A percentile compares a stretch with the other conserved stretches of the same genome.
Evolutionary conservation across 228 moss, liverwort and hornwort species (phyloP).

Genomic region (Sphagnum fallax): DNA sequence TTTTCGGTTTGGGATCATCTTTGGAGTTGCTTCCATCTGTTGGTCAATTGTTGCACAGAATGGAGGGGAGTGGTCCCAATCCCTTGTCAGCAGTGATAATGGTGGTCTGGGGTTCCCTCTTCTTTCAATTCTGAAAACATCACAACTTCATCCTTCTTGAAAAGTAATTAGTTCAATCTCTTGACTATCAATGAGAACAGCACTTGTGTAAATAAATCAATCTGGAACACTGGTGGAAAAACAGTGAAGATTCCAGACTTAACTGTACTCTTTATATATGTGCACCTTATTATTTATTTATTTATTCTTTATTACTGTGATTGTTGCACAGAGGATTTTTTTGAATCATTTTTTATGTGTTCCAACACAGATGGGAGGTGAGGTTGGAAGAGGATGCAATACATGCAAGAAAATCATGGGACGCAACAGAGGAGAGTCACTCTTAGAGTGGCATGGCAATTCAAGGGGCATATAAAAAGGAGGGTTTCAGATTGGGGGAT

Average conservation of each 20-base stretch:
- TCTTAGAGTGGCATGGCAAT: constrained; percentile 32
- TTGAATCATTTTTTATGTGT: background rate
- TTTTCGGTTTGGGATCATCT: background rate
- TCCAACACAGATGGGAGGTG: constrained; percentile 31
- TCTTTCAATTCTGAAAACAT: constrained; percentile 57
- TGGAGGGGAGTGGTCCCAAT: constrained; percentile 44
- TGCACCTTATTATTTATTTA: background rate
- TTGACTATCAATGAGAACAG: too few relatives aligned
- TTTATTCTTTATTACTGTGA: background rate
- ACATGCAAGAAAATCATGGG: constrained; percentile 50
- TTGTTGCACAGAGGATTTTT: background rate
- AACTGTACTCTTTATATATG: too few relatives aligned
- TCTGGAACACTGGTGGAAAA: too few relatives aligned
- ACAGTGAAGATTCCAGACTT: too few relatives aligned
- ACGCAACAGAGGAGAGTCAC: constrained; percentile 25
- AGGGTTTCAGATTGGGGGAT: constrained; percentile 30
- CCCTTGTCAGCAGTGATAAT: constrained; percentile 51
- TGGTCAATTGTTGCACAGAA: constrained; percentile 14
- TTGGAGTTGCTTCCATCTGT: background rate
- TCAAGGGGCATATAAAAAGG: constrained; percentile 11
- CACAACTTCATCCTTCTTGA: constrained; percentile 50
- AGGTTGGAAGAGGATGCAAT: constrained; percentile 51
- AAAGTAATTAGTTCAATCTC: constrained; percentile 16
- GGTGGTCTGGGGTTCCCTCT: constrained; percentile 54
- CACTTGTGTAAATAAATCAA: too few relatives aligned